Percentiles rank a stretch among this genome's conserved stretches.
Conservation (phyloP, 345 rosid species). For the Raphanus sativus region DNA sequence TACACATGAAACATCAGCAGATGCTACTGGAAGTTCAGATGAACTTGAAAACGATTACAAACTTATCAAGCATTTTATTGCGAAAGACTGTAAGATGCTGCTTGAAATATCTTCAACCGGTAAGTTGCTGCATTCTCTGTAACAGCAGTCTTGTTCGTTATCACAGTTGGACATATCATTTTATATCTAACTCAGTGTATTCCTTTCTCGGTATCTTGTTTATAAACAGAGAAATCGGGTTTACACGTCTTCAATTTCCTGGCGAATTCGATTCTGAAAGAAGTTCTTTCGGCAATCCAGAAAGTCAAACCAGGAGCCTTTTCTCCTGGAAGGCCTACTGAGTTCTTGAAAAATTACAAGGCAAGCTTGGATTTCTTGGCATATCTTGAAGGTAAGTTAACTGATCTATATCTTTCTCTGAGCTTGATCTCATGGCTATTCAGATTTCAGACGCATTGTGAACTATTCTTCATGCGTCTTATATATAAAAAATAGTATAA, state of each 20-base stretch:
- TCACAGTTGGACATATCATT: too few species aligned
- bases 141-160: constrained; percentile 1
- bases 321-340: constrained; percentile 97
- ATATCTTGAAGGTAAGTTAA: constrained; percentile 83
- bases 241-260: constrained; percentile 93
- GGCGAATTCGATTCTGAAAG: constrained; percentile 94
- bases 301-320: constrained; percentile 95
- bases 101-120: constrained; percentile 85
- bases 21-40: constrained; percentile 55
- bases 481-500: background rate
- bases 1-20: constrained; percentile 51
- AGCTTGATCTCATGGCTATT: constrained; percentile 24
- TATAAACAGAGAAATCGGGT: constrained; percentile 81
- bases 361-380: constrained; percentile 84
- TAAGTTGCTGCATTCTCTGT: constrained; percentile 28
- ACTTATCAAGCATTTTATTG: constrained; percentile 63
- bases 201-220: constrained; percentile 18
- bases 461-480: constrained; percentile 9
- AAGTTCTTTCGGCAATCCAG: constrained; percentile 79
- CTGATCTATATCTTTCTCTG: constrained; percentile 16
- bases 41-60: constrained; percentile 79
- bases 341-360: constrained; percentile 87
- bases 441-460: constrained; percentile 10
- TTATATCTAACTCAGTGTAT: constrained; percentile 10
- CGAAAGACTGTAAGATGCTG: constrained; percentile 76